phyloP scores from a whole-genome alignment of 352 stramenopile genomes.

The Aphanomyces invadans region DNA sequence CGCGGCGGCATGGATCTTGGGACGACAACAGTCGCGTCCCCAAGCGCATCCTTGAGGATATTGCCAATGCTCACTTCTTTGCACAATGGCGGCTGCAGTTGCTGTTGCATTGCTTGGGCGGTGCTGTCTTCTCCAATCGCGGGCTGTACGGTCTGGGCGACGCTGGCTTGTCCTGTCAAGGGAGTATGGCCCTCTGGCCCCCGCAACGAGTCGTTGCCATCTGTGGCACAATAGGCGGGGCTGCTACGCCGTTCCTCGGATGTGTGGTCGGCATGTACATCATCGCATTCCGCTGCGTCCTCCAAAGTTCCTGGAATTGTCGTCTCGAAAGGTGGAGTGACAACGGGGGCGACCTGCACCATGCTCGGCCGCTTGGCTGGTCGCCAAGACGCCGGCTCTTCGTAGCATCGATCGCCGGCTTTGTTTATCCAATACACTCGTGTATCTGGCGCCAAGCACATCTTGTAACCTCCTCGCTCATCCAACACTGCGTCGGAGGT shows the following conservation, averaged over 20 bases:
- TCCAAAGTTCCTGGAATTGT: not conserved
- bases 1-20: too few relatives aligned
- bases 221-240: too few relatives aligned
- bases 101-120: not conserved
- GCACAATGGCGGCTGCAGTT: not conserved
- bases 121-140: not conserved
- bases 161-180: too few relatives aligned
- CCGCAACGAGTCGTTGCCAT: too few relatives aligned
- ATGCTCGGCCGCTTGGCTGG: not conserved
- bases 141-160: too few relatives aligned
- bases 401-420: not conserved
- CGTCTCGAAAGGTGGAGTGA: not conserved
- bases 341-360: not conserved
- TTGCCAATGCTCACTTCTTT: not conserved
- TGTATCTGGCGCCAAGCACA: not conserved
- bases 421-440: conserved; percentile 3
- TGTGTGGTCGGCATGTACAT: too few relatives aligned
- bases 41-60: too few relatives aligned
- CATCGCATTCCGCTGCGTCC: not conserved
- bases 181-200: too few relatives aligned
- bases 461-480: not conserved
- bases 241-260: too few relatives aligned
- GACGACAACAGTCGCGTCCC: too few relatives aligned
- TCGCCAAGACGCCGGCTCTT: not conserved
- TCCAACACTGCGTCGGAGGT: not conserved